Evolutionary conservation across 176 grass and related monocot genomes (phyloP), one percentile per base, ranked within the genome.

Genomic region (Hordeum marinum): DNA sequence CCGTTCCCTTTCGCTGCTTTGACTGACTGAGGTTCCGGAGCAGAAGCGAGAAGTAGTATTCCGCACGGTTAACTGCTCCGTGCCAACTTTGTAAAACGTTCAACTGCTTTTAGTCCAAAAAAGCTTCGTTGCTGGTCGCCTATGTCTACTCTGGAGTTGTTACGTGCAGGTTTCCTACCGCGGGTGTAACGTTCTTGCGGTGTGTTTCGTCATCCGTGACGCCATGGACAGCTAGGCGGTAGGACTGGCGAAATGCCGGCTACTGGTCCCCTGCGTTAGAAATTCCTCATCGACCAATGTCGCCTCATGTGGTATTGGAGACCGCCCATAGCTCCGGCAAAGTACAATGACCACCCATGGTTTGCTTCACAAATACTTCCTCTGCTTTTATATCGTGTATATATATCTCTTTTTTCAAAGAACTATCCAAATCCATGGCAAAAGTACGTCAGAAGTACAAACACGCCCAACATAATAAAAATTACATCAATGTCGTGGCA

Each of bases 181-280:
- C 32, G 11, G 34, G 34, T 70, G 35, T 70, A 41, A n/a, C 34
- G 37, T 36, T 40, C 26, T 35, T 43, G 4, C 41, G 3, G 20
- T 32, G 76, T 14, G n/a, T 80, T 52, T 40, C 62, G 82, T 78
- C 80, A 83, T 50, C 8, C 29, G 27, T 88, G 86, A 78, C 86
- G 29, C 77, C 73, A 39, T 29, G 21, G 7, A 34, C 43, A 54
- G 42, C 67, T 3, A 70, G 2, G 11, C 36, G 52, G 7, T 57
- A 21, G 18, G 18, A 57, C 52, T 9, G 8, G 3, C 52, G 15
- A 52, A 52, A 18, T 52, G 5, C 15, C 15, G 48, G 48, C 48
- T 52, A 52, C 17, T 52, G 6, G 48, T 52, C 46, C 17, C 46
- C 17, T 50, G 5, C 5, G 46, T 17, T 15, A 50, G 17, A 50